A percentile compares a stretch with the other conserved stretches of the same genome.
Evolutionary conservation across 164 flowering plant genomes (phyloP).

Genomic region (Protea cynaroides): DNA sequence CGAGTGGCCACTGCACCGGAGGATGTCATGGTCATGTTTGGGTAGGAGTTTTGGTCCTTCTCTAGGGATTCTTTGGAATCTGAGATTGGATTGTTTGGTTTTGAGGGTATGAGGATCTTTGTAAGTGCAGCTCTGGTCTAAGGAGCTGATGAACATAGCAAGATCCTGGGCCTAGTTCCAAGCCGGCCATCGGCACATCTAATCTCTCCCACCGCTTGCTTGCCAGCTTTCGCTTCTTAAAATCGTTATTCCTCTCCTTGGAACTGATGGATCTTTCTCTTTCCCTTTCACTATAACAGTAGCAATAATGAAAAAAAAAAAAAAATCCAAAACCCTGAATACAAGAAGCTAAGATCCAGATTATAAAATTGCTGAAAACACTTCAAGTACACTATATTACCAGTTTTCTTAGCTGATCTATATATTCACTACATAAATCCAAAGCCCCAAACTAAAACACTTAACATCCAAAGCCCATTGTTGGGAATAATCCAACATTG

Average conservation of each 20-base stretch:
- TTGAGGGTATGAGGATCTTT: constrained; percentile 2
- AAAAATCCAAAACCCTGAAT: too few species aligned
- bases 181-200: constrained; percentile 18
- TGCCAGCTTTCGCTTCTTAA: background rate
- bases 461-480: too few species aligned
- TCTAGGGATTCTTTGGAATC: constrained; percentile 7
- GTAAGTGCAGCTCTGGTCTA: constrained; percentile 17
- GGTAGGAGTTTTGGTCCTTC: background rate
- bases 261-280: background rate
- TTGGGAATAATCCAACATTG: too few species aligned
- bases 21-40: background rate
- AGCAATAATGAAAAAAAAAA: too few species aligned
- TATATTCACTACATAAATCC: too few species aligned
- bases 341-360: too few species aligned
- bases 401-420: too few species aligned
- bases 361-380: too few species aligned
- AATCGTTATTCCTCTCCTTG: too few species aligned
- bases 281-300: too few species aligned
- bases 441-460: too few species aligned
- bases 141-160: constrained; percentile 24
- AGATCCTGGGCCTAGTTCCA: constrained; percentile 7
- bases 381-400: too few species aligned
- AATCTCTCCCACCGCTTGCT: background rate
- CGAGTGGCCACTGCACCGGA: constrained; percentile 7
- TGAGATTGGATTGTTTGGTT: background rate